Evolutionary conservation across 179 eudicot species (phyloP), one percentile per base, ranked within the genome.

Genomic region (Nepenthes alata): DNA sequence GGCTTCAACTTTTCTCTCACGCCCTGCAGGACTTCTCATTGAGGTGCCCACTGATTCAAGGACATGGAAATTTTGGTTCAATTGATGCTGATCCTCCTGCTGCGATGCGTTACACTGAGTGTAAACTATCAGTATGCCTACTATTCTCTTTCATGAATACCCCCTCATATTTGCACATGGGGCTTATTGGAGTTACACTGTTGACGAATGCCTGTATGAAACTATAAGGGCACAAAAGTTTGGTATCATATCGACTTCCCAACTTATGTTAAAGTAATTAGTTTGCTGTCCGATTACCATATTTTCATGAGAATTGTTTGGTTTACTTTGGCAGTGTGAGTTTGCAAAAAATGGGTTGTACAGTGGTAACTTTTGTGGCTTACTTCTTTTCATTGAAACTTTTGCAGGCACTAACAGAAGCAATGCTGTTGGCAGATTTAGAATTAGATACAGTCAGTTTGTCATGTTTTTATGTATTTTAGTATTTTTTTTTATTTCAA

Each of bases 91-190:
- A 93, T 72, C 96, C 96, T 70, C 88, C 98, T 50, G 98, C 98
- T 63, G 98, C 98, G 60, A 93, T 93, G 98, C 95, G 98, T 11
- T 93, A 93, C 77, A 93, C 98, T n/a, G 98, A 93, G 75, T 93
- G 98, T 79, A 86, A 95, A 77, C 79, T 93, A 69, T 86, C 87
- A 72, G 98, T 93, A 81, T 64, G 81, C 61, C 71, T 38, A 51
- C 45, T 48, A 45, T 58, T 61, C 6, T 58, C 60, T n/a, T 37
- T 58, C 25, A 45, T 55, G 49, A 16, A 45, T 10, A 15, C 36
- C 16, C 9, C 37, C 59, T 35, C 53, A 0, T 53, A 11, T 44
- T 38, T 25, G 50, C 35, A 35, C 5, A 13, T 60, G 39, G 3
- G 47, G 56, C 34, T 39, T 36, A 52, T 52, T 52, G 55, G 55